Evolutionary conservation across 2,329 filamentous ascomycete genomes (phyloP).

Genomic region (Penicillium verrucosum): DNA sequence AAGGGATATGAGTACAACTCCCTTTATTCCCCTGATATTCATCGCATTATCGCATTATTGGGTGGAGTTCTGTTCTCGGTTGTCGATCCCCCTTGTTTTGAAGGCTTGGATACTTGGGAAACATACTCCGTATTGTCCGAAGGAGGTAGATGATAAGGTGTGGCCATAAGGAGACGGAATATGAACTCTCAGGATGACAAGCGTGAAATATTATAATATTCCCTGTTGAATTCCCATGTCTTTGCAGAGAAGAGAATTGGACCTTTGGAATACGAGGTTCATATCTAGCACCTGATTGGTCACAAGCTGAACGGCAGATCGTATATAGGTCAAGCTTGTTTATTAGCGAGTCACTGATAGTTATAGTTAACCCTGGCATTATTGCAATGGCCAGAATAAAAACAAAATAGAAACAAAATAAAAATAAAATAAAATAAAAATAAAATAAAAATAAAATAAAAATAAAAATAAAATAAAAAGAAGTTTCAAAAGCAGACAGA

Average conservation of each 20-base stretch:
- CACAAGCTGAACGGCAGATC: not conserved
- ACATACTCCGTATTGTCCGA: not conserved
- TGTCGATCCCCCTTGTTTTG: slow-evolving; percentile 1
- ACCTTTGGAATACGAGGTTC: not conserved
- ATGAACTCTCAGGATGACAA: not conserved
- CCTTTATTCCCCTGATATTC: not conserved
- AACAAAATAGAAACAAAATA: too few species aligned
- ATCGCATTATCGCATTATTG: not conserved
- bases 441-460: too few species aligned
- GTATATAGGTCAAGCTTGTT: not conserved
- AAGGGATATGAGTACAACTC: not conserved
- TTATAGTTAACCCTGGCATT: too few species aligned
- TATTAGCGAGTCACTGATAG: not conserved
- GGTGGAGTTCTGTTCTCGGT: not conserved
- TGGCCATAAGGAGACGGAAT: not conserved
- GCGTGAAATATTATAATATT: too few species aligned
- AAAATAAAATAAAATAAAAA: too few species aligned
- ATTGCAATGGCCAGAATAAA: not conserved
- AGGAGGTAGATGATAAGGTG: not conserved
- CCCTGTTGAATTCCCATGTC: not conserved
- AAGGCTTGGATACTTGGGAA: not conserved
- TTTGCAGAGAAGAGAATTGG: too few species aligned
- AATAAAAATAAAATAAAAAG: too few species aligned
- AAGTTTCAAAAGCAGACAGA: not conserved
- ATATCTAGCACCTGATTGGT: not conserved